Percentiles rank a stretch among this genome's conserved stretches.
Conservation (phyloP, 75 land plant species). For the Chamaecyparis obtusa region DNA sequence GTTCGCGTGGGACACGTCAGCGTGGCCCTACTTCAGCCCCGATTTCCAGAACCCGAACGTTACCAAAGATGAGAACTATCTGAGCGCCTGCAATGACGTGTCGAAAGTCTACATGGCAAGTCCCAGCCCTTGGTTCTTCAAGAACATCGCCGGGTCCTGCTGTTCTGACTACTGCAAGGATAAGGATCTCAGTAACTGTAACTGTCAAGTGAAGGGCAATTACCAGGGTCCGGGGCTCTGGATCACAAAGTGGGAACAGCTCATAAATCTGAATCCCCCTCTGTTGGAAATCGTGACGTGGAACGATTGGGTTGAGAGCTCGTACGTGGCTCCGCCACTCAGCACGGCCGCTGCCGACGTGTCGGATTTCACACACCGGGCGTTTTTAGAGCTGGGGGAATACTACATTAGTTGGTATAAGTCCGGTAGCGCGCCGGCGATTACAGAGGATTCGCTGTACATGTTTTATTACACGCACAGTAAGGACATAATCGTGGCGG, state of each 20-base stretch:
- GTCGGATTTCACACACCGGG: slow-evolving; percentile 14
- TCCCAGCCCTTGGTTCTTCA: slow-evolving; percentile 36
- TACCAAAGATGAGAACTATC: background rate
- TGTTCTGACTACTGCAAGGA: background rate
- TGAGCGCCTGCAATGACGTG: slow-evolving; percentile 10
- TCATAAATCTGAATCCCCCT: slow-evolving; percentile 4
- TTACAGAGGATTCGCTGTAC: background rate
- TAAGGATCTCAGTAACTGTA: background rate
- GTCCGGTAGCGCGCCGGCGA: slow-evolving; percentile 3
- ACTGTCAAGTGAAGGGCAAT: slow-evolving; percentile 21
- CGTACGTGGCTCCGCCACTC: background rate
- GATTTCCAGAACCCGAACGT: slow-evolving; percentile 1
- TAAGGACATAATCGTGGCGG: background rate
- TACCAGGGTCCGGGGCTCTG: slow-evolving; percentile 30
- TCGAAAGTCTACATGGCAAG: slow-evolving; percentile 35
- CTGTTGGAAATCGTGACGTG: slow-evolving; percentile 18
- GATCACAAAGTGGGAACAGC: slow-evolving; percentile 22
- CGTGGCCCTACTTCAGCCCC: slow-evolving; percentile 24
- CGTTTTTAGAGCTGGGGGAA: background rate
- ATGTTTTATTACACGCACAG: background rate
- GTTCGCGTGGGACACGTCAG: slow-evolving; percentile 27
- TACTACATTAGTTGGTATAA: background rate
- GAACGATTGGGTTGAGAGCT: too few species aligned
- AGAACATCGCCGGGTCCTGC: background rate
- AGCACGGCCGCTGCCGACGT: background rate